A percentile compares a stretch with the other conserved stretches of the same genome.
Evolutionary conservation across 352 stramenopile species (phyloP).

Genomic region (Peronospora belbahrii): DNA sequence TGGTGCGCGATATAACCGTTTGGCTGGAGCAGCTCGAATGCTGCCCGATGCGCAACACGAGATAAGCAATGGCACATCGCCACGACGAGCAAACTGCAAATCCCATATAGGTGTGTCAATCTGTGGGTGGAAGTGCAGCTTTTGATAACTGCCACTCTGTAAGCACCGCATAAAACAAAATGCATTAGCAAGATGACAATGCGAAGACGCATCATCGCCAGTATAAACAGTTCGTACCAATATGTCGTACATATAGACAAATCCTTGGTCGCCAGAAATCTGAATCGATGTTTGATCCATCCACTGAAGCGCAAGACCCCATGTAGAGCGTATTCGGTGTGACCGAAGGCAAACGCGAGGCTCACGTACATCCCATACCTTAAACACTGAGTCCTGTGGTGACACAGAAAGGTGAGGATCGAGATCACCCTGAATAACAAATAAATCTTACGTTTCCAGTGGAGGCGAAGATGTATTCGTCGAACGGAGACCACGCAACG

Average conservation of each 20-base stretch:
- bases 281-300: constrained; percentile 65
- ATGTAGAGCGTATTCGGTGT: constrained; percentile 76
- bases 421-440: neutral
- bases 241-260: constrained; percentile 70
- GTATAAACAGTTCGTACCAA: constrained; percentile 36
- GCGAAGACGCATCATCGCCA: neutral
- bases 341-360: constrained; percentile 67
- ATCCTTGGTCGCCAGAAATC: constrained; percentile 77
- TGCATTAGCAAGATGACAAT: neutral
- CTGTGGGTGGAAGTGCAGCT: constrained; percentile 76
- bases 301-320: constrained; percentile 71
- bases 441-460: constrained; percentile 69
- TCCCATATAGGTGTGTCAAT: constrained; percentile 83
- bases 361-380: constrained; percentile 80
- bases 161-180: neutral
- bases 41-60: constrained; percentile 66
- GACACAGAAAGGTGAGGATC: neutral
- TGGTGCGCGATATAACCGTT: constrained; percentile 51
- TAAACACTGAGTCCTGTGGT: constrained; percentile 68
- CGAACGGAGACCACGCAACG: constrained; percentile 74
- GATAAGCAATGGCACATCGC: constrained; percentile 38
- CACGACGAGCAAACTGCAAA: constrained; percentile 48
- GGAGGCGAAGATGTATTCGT: constrained; percentile 75
- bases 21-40: constrained; percentile 52
- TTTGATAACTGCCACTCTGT: constrained; percentile 72